Conservation (phyloP, 495 filamentous ascomycete genomes). For the Penicillium flavigenum region DNA sequence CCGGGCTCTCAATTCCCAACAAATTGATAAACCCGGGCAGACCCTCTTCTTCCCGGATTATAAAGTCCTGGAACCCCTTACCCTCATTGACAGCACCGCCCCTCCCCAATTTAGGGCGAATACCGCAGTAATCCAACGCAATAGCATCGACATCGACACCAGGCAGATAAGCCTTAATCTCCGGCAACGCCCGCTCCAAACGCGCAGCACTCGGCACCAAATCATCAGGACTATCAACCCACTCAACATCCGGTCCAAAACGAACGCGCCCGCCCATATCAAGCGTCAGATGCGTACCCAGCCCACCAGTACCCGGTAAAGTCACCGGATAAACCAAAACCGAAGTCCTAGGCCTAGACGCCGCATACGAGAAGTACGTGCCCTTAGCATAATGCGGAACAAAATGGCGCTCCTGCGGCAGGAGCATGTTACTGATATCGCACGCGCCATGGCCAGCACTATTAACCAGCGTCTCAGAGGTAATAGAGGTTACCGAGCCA, state of each 20-base stretch:
- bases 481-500: conserved; percentile 55
- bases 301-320: conserved; percentile 71
- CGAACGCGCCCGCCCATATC: conserved; percentile 83
- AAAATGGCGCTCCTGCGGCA: conserved; percentile 56
- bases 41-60: conserved; percentile 77
- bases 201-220: conserved; percentile 54
- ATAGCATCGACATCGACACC: conserved; percentile 63
- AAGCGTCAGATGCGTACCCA: conserved; percentile 92
- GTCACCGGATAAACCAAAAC: conserved; percentile 89
- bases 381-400: conserved; percentile 86
- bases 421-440: conserved; percentile 75
- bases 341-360: conserved; percentile 60
- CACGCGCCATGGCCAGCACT: conserved; percentile 80
- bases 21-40: conserved; percentile 87
- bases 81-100: conserved; percentile 56
- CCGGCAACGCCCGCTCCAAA: conserved; percentile 63
- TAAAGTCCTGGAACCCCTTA: conserved; percentile 78
- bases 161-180: conserved; percentile 79
- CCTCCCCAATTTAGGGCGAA: conserved; percentile 79
- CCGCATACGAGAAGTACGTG: conserved; percentile 85
- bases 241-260: conserved; percentile 95
- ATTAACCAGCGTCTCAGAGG: conserved; percentile 75
- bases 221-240: conserved; percentile 68
- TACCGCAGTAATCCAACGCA: conserved; percentile 83
- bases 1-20: conserved; percentile 92